Percentiles rank a stretch among this genome's conserved stretches.
These are phyloP conservation scores for Sclerotinia trifoliorum DNA, from an alignment of 2,329 filamentous ascomycete species.

Conservation along the genomic window DNA sequence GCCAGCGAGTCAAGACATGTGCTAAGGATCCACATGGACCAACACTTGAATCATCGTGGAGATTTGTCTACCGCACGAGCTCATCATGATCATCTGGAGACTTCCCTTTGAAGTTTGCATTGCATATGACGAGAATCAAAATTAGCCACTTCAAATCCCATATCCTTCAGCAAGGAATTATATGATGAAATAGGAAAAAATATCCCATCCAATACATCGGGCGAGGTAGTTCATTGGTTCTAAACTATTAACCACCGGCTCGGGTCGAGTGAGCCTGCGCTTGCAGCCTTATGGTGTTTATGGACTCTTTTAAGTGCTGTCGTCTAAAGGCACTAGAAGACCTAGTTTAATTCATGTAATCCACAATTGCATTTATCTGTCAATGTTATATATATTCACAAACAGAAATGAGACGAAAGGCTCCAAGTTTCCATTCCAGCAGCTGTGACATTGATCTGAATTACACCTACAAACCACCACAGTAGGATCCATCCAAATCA, in stretches of 20 bases:
- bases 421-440: neutral
- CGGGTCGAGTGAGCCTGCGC: neutral
- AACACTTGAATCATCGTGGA: neutral
- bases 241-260: neutral
- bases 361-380: neutral
- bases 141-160: neutral
- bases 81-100: neutral
- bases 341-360: neutral
- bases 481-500: neutral
- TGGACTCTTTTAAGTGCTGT: neutral
- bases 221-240: neutral
- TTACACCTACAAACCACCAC: neutral
- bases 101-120: neutral
- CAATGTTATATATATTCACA: neutral
- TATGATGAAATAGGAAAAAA: neutral
- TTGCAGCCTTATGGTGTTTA: slow-evolving; percentile 6
- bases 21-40: neutral
- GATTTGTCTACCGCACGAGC: neutral
- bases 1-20: neutral
- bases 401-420: neutral
- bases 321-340: neutral
- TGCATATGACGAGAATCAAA: neutral
- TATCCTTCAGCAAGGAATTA: neutral
- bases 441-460: neutral
- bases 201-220: neutral